A percentile compares a stretch with the other conserved stretches of the same genome.
Evolutionary conservation across 495 filamentous ascomycete species (phyloP).

Genomic region (Aspergillus wentii): DNA sequence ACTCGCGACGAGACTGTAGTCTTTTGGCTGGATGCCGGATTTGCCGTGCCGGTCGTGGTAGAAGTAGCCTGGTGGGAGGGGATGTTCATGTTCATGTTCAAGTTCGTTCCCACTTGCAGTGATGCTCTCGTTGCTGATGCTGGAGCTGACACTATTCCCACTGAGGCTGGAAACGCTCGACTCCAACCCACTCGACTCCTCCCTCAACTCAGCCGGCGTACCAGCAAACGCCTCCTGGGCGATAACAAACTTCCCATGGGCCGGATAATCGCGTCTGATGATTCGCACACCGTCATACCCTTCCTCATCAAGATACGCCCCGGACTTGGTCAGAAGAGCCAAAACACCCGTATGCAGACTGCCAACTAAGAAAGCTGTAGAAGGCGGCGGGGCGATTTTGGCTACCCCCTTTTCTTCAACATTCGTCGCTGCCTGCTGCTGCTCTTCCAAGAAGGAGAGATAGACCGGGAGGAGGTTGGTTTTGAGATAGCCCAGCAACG

Average conservation of each 20-base stretch:
- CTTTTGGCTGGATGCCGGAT: constrained; percentile 16
- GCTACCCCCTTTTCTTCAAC: constrained; percentile 7
- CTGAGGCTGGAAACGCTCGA: no score
- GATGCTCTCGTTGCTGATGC: no score
- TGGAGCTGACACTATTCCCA: background rate
- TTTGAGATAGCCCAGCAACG: constrained; percentile 23
- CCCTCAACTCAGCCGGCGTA: no score
- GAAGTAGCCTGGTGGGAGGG: constrained; percentile 26
- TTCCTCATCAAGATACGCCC: constrained; percentile 6
- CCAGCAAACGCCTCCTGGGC: no score
- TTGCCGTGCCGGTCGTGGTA: constrained; percentile 20
- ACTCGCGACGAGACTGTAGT: constrained; percentile 33
- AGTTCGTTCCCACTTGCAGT: no score
- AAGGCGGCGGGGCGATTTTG: constrained; percentile 7
- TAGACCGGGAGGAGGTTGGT: constrained; percentile 20
- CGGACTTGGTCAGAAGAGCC: constrained; percentile 13
- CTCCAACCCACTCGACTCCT: no score
- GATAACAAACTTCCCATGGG: no score
- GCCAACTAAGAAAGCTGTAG: constrained; percentile 28
- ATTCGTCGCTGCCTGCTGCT: no score
- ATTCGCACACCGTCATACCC: no score
- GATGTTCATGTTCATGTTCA: no score
- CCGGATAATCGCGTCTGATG: no score
- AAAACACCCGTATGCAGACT: constrained; percentile 29
- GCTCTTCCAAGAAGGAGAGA: no score